Percentiles rank a stretch among this genome's conserved stretches.
Conservation (phyloP, 768 basidiomycete genomes). For the Pisolithus albus region DNA sequence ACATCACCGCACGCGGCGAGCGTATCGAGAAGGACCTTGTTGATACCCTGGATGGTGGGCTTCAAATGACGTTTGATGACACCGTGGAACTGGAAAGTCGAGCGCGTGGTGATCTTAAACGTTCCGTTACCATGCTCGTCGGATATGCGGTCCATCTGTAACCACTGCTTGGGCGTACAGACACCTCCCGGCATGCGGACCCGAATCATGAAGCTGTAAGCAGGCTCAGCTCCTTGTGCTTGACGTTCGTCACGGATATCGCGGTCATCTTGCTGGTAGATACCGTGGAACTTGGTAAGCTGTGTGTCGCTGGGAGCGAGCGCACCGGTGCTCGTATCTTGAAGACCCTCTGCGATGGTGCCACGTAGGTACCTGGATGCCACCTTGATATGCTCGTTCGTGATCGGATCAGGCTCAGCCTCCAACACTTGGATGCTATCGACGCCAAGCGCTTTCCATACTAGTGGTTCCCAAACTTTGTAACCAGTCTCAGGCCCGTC, state of each 20-base stretch:
- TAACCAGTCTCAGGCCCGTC: constrained; percentile 96
- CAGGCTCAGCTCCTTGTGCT: constrained; percentile 88
- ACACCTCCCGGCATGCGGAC: constrained; percentile 95
- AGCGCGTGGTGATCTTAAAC: constrained; percentile 95
- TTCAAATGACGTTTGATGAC: constrained; percentile 97
- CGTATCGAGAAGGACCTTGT: constrained; percentile 84
- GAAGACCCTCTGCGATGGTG: constrained; percentile 88
- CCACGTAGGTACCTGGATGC: constrained; percentile 91
- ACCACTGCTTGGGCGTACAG: constrained; percentile 87
- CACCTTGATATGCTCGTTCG: constrained; percentile 99
- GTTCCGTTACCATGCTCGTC: constrained; percentile 92
- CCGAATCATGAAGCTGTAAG: constrained; percentile 98
- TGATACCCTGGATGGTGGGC: constrained; percentile 94
- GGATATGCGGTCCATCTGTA: constrained; percentile 91
- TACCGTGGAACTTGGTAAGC: constrained; percentile 96
- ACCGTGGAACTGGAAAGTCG: constrained; percentile 99
- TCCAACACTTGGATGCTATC: constrained; percentile 83
- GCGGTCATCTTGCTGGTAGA: constrained; percentile 95
- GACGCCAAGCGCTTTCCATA: constrained; percentile 95
- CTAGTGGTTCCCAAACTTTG: constrained; percentile 85
- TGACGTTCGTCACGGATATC: constrained; percentile 97
- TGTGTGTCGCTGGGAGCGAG: constrained; percentile 87
- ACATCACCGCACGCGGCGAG: constrained; percentile 98
- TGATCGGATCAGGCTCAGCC: constrained; percentile 93
- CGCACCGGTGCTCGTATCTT: constrained; percentile 82